Conservation (phyloP, 2,329 filamentous ascomycete genomes). For the Phialophora macrospora region DNA sequence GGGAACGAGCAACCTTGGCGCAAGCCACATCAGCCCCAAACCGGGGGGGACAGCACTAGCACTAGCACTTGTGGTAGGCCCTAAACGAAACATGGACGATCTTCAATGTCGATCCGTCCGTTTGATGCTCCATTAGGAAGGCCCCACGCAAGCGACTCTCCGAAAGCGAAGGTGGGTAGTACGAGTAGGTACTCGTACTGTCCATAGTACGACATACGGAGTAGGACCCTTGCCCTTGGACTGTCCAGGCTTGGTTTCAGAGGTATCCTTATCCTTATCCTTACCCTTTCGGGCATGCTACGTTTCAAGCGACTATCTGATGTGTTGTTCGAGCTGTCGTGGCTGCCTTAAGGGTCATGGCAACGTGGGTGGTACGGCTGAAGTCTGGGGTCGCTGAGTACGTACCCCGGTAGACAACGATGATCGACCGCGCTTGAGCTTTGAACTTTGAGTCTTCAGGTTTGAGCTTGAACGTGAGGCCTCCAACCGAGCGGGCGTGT, state of each 20-base stretch:
- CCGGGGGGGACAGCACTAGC: not conserved
- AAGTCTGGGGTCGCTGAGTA: not conserved
- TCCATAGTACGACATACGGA: too few relatives aligned
- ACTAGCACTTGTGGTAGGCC: not conserved
- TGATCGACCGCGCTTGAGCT: not conserved
- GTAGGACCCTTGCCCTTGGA: too few relatives aligned
- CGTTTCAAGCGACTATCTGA: too few relatives aligned
- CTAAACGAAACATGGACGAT: not conserved
- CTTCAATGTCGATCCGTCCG: not conserved
- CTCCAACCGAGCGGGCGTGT: not conserved
- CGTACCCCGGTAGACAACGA: not conserved
- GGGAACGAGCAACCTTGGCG: not conserved
- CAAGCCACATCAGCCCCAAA: constrained; percentile 6
- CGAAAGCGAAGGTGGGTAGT: not conserved
- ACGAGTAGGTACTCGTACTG: too few relatives aligned
- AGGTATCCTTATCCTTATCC: too few relatives aligned
- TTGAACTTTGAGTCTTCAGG: not conserved
- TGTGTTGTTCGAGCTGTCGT: not conserved
- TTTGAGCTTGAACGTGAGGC: not conserved
- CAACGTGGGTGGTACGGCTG: not conserved
- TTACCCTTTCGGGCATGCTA: too few relatives aligned
- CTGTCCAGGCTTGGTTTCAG: too few relatives aligned
- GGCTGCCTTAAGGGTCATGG: too few relatives aligned
- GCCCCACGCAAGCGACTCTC: constrained; percentile 3
- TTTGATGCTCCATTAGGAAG: constrained; percentile 2